phyloP scores from a whole-genome alignment of 768 basidiomycete species.

The Leccinum imitatum region DNA sequence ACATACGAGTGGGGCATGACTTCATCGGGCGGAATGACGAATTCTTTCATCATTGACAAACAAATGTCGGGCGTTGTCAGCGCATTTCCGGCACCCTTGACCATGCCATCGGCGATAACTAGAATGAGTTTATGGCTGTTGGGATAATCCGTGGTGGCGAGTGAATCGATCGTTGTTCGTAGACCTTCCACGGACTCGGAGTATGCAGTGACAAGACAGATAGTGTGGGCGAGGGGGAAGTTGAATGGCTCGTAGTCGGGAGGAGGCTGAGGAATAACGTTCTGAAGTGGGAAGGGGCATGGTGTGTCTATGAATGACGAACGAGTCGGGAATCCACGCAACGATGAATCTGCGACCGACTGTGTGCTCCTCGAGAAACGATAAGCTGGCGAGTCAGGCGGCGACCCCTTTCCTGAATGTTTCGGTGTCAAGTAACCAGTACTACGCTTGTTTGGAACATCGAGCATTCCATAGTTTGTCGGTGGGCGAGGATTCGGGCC shows the following conservation, averaged over 20 bases:
- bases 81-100: conserved; percentile 89
- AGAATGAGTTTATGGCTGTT: conserved; percentile 96
- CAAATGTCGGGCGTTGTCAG: conserved; percentile 93
- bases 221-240: conserved; percentile 90
- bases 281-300: conserved; percentile 90
- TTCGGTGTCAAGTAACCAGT: conserved; percentile 48
- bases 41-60: conserved; percentile 96
- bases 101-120: conserved; percentile 97
- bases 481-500: conserved; percentile 52
- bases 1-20: conserved; percentile 96
- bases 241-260: conserved; percentile 93
- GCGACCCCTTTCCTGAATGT: conserved; percentile 52
- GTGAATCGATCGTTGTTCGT: conserved; percentile 95
- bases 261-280: conserved; percentile 91
- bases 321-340: conserved; percentile 33
- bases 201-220: conserved; percentile 97
- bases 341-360: conserved; percentile 55
- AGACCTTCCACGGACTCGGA: conserved; percentile 96
- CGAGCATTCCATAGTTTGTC: conserved; percentile 67
- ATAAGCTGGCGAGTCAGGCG: conserved; percentile 69
- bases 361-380: conserved; percentile 80
- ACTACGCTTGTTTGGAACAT: conserved; percentile 61
- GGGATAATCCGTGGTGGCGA: conserved; percentile 97
- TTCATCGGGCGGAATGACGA: conserved; percentile 74
- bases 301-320: conserved; percentile 63